Percentiles rank a stretch among this genome's conserved stretches.
Evolutionary conservation across 129 eudicot genomes (phyloP).

Genomic region (Saposhnikovia divaricata): DNA sequence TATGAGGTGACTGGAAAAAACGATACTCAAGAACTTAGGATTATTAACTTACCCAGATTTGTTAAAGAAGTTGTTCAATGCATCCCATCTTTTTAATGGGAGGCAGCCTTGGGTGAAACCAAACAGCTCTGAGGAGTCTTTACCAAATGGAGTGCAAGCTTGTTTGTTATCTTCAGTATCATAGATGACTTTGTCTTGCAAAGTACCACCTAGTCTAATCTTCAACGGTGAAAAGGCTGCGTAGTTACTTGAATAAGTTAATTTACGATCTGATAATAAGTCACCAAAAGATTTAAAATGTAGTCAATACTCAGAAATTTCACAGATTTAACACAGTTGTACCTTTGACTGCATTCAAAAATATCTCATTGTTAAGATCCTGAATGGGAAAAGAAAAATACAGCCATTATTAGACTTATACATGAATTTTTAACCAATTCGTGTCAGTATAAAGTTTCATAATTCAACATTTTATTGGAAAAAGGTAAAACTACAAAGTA

Average conservation of each 20-base stretch:
- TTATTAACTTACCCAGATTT: constrained; percentile 44
- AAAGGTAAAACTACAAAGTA: not conserved
- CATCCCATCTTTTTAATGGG: constrained; percentile 82
- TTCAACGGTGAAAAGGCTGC: constrained; percentile 89
- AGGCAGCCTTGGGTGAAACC: constrained; percentile 62
- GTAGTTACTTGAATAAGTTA: not conserved
- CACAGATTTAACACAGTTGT: not conserved
- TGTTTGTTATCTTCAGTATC: constrained; percentile 36
- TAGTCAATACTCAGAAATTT: not conserved
- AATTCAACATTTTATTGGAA: not conserved
- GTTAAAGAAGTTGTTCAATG: constrained; percentile 50
- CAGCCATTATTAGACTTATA: constrained; percentile 8
- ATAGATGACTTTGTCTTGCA: constrained; percentile 67
- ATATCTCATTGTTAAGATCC: constrained; percentile 71
- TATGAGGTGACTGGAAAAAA: constrained; percentile 3
- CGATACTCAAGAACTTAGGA: not conserved
- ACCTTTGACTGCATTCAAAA: constrained; percentile 80
- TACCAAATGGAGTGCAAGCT: constrained; percentile 49
- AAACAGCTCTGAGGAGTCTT: constrained; percentile 43
- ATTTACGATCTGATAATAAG: not conserved
- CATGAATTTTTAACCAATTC: not conserved
- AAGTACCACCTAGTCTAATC: constrained; percentile 90
- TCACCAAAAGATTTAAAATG: not conserved
- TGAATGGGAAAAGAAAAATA: constrained; percentile 17
- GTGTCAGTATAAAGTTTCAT: not conserved